Conservation (phyloP, 2,329 filamentous ascomycete genomes). For the Aspergillus melleus region DNA sequence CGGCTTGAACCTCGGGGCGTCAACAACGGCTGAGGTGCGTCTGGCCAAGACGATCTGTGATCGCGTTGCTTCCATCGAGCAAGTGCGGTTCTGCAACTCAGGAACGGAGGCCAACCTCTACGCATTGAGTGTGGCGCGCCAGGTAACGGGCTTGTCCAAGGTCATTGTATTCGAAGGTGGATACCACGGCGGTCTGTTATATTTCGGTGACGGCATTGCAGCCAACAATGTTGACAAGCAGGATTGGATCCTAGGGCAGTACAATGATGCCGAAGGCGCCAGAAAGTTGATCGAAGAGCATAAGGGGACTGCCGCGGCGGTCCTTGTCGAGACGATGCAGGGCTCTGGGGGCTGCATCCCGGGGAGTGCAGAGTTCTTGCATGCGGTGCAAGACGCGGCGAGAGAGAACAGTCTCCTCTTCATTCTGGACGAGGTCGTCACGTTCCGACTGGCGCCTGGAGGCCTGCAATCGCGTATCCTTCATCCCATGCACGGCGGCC, state of each 20-base stretch:
- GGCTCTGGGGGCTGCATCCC: slow-evolving; percentile 61
- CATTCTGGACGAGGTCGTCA: slow-evolving; percentile 73
- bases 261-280: slow-evolving; percentile 59
- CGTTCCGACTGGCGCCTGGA: slow-evolving; percentile 56
- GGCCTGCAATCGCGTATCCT: slow-evolving; percentile 48
- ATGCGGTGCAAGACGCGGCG: slow-evolving; percentile 51
- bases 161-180: slow-evolving; percentile 53
- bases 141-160: neutral
- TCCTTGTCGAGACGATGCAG: slow-evolving; percentile 69
- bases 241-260: slow-evolving; percentile 62
- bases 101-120: slow-evolving; percentile 66
- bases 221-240: slow-evolving; percentile 46
- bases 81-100: slow-evolving; percentile 63
- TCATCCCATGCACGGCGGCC: slow-evolving; percentile 4
- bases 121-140: slow-evolving; percentile 32
- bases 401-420: slow-evolving; percentile 56
- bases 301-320: slow-evolving; percentile 56
- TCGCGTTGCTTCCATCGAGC: slow-evolving; percentile 55
- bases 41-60: slow-evolving; percentile 55
- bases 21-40: slow-evolving; percentile 52
- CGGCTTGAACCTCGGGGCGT: slow-evolving; percentile 59
- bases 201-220: slow-evolving; percentile 36
- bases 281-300: slow-evolving; percentile 28
- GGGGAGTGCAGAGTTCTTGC: slow-evolving; percentile 55
- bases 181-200: slow-evolving; percentile 59